Conservation (phyloP, 768 basidiomycete species). For the Pleurotus citrinopileatus region DNA sequence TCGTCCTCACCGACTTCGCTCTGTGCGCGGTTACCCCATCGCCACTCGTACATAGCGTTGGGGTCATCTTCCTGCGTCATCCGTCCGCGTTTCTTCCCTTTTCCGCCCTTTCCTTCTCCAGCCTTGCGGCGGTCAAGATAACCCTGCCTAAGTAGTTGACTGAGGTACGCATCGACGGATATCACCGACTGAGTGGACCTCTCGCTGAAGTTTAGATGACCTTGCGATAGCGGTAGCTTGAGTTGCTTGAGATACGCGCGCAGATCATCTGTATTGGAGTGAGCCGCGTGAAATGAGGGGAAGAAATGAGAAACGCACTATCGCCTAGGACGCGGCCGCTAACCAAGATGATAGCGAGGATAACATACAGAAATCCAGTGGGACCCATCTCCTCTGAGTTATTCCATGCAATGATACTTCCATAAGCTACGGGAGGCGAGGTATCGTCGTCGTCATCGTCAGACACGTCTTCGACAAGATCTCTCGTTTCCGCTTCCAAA, state of each 20-base stretch:
- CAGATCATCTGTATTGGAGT: slow-evolving; percentile 57
- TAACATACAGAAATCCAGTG: slow-evolving; percentile 74
- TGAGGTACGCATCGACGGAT: slow-evolving; percentile 65
- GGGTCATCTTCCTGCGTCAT: slow-evolving; percentile 36
- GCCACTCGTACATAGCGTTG: slow-evolving; percentile 36
- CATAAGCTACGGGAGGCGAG: slow-evolving; percentile 44
- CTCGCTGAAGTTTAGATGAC: slow-evolving; percentile 47
- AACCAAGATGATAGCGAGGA: slow-evolving; percentile 83
- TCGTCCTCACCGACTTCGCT: slow-evolving; percentile 81
- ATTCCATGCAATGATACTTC: slow-evolving; percentile 75
- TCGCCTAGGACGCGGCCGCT: slow-evolving; percentile 74
- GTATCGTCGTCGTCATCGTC: slow-evolving; percentile 41
- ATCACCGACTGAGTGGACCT: slow-evolving; percentile 48
- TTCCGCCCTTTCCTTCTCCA: slow-evolving; percentile 43
- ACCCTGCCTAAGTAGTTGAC: slow-evolving; percentile 60
- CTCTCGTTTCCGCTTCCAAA: slow-evolving; percentile 42
- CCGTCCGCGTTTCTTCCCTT: slow-evolving; percentile 51
- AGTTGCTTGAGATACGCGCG: slow-evolving; percentile 68
- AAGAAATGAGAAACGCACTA: slow-evolving; percentile 42
- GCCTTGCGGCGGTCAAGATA: slow-evolving; percentile 71
- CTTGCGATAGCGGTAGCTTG: slow-evolving; percentile 46
- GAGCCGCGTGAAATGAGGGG: neutral
- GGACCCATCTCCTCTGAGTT: slow-evolving; percentile 61
- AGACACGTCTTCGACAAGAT: slow-evolving; percentile 48
- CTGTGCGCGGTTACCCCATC: slow-evolving; percentile 81